Percentiles rank a stretch among this genome's conserved stretches.
Conservation (phyloP, 2,329 filamentous ascomycete species). For the Paramyrothecium sp. region DNA sequence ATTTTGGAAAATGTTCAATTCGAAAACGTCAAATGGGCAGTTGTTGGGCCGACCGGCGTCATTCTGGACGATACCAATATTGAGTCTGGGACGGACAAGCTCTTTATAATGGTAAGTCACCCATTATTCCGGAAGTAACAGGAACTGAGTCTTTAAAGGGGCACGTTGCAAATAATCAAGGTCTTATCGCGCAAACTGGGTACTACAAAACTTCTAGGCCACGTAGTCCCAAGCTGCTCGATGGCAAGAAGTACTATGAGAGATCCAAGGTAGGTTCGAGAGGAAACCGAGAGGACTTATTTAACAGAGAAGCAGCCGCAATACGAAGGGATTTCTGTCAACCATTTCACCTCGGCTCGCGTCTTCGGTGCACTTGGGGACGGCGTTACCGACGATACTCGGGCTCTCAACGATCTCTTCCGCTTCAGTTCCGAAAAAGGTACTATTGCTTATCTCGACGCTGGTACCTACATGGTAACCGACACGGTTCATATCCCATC, state of each 20-base stretch:
- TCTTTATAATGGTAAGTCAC: conserved; percentile 23
- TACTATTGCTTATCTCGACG: conserved; percentile 59
- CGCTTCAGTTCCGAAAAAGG: conserved; percentile 48
- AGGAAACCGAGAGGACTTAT: not conserved
- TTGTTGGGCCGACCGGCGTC: conserved; percentile 14
- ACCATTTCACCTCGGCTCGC: conserved; percentile 68
- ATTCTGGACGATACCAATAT: conserved; percentile 13
- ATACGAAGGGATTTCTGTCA: conserved; percentile 59
- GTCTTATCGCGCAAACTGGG: conserved; percentile 17
- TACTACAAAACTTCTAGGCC: conserved; percentile 14
- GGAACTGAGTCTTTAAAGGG: conserved; percentile 17
- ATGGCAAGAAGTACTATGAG: conserved; percentile 60
- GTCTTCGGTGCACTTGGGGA: conserved; percentile 54
- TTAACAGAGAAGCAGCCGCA: conserved; percentile 49
- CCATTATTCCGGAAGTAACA: too few relatives aligned
- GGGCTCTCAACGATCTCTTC: conserved; percentile 57
- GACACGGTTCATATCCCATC: conserved; percentile 50
- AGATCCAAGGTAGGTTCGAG: conserved; percentile 53
- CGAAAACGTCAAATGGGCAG: conserved; percentile 26
- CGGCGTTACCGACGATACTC: conserved; percentile 72
- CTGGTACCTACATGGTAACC: conserved; percentile 59
- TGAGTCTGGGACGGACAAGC: conserved; percentile 5
- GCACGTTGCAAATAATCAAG: conserved; percentile 17
- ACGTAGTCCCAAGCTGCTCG: conserved; percentile 44
- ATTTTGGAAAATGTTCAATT: conserved; percentile 48